Evolutionary conservation across 2,329 filamentous ascomycete species (phyloP).

Genomic region (Hortaea sp.): DNA sequence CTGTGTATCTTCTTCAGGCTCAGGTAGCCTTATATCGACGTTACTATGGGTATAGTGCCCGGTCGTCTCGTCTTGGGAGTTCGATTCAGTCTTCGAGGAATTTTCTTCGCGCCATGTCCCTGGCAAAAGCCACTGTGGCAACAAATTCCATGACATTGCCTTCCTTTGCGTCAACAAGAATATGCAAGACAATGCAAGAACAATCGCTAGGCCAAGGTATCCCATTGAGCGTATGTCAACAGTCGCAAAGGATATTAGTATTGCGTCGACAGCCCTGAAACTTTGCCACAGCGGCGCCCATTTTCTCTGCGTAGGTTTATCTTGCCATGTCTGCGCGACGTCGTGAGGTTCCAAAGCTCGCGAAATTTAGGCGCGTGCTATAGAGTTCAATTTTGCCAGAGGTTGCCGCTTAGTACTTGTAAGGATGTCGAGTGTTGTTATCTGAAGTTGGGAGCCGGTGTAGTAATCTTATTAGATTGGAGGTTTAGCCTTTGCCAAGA

Average conservation of each 20-base stretch:
- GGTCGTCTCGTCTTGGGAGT: background rate
- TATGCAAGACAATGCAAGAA: background rate
- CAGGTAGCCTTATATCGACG: background rate
- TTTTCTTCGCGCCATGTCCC: background rate
- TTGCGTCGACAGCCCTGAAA: background rate
- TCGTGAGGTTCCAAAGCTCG: too few relatives aligned
- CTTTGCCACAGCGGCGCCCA: background rate
- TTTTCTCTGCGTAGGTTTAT: too few relatives aligned
- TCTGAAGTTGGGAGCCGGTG: too few relatives aligned
- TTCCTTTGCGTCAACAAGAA: background rate
- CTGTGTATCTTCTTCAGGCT: slow-evolving; percentile 3
- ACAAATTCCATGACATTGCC: slow-evolving; percentile 22
- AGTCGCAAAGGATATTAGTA: background rate
- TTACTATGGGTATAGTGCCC: background rate
- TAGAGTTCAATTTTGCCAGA: too few relatives aligned
- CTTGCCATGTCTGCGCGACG: too few relatives aligned
- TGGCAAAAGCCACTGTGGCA: slow-evolving; percentile 19
- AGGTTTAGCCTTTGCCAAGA: slow-evolving; percentile 6
- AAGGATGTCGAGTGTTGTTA: too few relatives aligned
- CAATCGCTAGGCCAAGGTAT: too few relatives aligned
- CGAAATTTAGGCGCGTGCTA: too few relatives aligned
- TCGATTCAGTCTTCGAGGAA: background rate
- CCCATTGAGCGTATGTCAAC: too few relatives aligned
- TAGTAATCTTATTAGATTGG: too few relatives aligned
- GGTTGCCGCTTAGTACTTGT: too few relatives aligned